Evolutionary conservation across 768 basidiomycete species (phyloP), one percentile per base, ranked within the genome.

Genomic region (Hericium rajendrae): DNA sequence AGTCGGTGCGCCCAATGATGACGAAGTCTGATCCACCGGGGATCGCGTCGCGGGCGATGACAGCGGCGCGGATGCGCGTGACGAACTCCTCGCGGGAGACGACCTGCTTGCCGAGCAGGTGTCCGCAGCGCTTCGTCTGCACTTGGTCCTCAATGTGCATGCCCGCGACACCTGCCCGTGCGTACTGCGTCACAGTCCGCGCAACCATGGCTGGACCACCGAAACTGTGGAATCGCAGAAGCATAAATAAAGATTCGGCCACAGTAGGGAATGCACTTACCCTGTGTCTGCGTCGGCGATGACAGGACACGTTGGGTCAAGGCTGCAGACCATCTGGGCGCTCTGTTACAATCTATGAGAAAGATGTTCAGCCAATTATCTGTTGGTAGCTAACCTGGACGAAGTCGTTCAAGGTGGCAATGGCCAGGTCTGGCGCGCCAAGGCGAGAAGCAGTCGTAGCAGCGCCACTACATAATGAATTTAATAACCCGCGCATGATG

Each of bases 71-170:
- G 62, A 90, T 83, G 41, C 87, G 83, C 10, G 81, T 84, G 28
- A 87, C 53, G 60, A 86, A 86, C 65, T 86, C 88, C 65, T 89
- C 86, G 1, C 85, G 79, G 6, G 85, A 86, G 38, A 90, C 86
- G 46, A 90, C 86, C 67, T 88, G 86, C 69, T 91, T 91, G 51
- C 88, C 88, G 66, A 87, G 76, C 48, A 90, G 71, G 66, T 90
- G 88, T 1, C 88, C 87, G 59, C 87, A 90, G 56, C 87, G 80
- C 69, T 89, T 89, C 1, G 85, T 88, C 67, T 88, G 88, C 1
- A 88, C 85, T 70, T 90, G 87, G 64, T 88, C 87, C 69, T 90
- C 87, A 40, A 90, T 88, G 67, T 90, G 87, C 64, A 87, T 75
- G 3, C 74, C 88, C 16, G 87, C 88, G 20, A 88, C 81, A 28